These are phyloP conservation scores for Porpolomopsis calyptriformis DNA, from an alignment of 768 basidiomycete genomes.

Conservation along the genomic window DNA sequence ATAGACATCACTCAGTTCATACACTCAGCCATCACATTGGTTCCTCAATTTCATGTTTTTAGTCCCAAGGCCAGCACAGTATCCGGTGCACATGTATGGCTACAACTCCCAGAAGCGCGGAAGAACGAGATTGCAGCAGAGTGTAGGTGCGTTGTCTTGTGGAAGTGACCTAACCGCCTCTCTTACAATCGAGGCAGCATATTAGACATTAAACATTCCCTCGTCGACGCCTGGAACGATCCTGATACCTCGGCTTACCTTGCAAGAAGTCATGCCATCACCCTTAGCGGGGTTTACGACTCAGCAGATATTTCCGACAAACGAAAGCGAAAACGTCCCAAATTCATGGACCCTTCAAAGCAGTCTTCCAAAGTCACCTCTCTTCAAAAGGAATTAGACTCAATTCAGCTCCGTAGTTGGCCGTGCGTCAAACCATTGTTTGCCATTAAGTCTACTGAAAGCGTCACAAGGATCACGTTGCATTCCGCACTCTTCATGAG, in stretches of 20 bases:
- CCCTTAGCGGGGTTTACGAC: conserved; percentile 25
- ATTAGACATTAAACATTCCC: conserved; percentile 34
- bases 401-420: conserved; percentile 46
- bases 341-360: conserved; percentile 27
- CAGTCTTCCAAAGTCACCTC: conserved; percentile 35
- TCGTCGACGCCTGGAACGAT: conserved; percentile 41
- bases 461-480: conserved; percentile 32
- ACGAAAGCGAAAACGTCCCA: conserved; percentile 21
- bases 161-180: not conserved
- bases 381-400: conserved; percentile 43
- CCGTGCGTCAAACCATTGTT: conserved; percentile 32
- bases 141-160: conserved; percentile 28
- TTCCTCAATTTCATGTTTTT: conserved; percentile 2
- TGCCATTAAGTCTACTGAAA: conserved; percentile 3
- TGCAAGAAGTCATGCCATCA: conserved; percentile 39
- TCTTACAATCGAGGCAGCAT: conserved; percentile 28
- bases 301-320: conserved; percentile 23
- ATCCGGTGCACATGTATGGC: not conserved
- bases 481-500: conserved; percentile 55
- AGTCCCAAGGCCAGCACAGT: not conserved
- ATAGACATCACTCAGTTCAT: conserved; percentile 28
- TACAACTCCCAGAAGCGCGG: conserved; percentile 16
- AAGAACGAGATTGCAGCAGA: conserved; percentile 27
- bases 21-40: conserved; percentile 1
- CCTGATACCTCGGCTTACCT: conserved; percentile 50